These are phyloP conservation scores for Phytophthora capsici DNA, from an alignment of 352 stramenopile species.

Conservation along the genomic window DNA sequence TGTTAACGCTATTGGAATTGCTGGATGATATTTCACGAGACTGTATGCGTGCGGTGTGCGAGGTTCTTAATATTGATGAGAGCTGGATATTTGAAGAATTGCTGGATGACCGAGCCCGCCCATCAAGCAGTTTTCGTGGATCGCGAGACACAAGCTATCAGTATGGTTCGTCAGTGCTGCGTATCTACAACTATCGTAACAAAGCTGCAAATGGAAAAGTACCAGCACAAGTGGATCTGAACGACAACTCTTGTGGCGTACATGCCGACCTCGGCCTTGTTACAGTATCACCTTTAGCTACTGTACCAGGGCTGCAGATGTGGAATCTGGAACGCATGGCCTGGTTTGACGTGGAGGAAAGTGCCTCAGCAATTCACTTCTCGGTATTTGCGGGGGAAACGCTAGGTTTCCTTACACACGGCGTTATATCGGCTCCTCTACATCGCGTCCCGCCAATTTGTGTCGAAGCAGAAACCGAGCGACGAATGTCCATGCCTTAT, in stretches of 20 bases:
- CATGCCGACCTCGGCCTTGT: conserved; percentile 84
- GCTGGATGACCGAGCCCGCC: conserved; percentile 60
- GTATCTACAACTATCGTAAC: conserved; percentile 88
- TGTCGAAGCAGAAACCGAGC: conserved; percentile 58
- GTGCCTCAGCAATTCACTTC: conserved; percentile 65
- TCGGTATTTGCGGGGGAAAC: conserved; percentile 87
- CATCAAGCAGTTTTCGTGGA: conserved; percentile 29
- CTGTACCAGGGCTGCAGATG: conserved; percentile 81
- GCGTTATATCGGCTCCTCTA: conserved; percentile 70
- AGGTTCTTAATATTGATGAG: conserved; percentile 70
- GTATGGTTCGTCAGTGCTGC: conserved; percentile 83
- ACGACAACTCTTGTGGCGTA: conserved; percentile 76
- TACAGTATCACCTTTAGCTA: conserved; percentile 79
- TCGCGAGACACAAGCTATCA: conserved; percentile 62
- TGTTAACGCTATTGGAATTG: conserved; percentile 64
- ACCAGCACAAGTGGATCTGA: conserved; percentile 39
- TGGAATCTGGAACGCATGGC: conserved; percentile 88
- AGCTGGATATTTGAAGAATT: conserved; percentile 72
- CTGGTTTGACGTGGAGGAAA: conserved; percentile 80
- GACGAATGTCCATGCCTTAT: conserved; percentile 89
- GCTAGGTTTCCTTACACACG: conserved; percentile 75
- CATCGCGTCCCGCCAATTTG: conserved; percentile 80
- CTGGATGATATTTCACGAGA: conserved; percentile 73
- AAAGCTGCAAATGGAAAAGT: conserved; percentile 39
- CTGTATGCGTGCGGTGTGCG: conserved; percentile 81